Percentiles rank a stretch among this genome's conserved stretches.
Conservation (phyloP, 2,329 filamentous ascomycete species). For the Cladosporium oxysporum region DNA sequence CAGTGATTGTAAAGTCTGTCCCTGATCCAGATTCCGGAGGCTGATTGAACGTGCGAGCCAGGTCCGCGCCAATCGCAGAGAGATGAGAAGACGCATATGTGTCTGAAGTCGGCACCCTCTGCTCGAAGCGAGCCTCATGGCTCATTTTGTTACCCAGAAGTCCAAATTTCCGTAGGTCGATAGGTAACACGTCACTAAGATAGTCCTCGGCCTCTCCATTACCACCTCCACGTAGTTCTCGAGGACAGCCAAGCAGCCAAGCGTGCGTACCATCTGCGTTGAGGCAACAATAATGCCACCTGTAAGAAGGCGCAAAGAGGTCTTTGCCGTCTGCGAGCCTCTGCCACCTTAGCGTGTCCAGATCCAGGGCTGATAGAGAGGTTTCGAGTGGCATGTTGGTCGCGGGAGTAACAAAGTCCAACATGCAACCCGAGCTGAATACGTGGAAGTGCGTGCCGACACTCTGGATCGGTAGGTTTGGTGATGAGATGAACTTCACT, state of each 20-base stretch:
- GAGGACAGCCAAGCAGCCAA: slow-evolving; percentile 91
- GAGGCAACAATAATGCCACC: slow-evolving; percentile 98
- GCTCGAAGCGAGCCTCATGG: slow-evolving; percentile 40
- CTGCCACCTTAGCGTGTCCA: slow-evolving; percentile 88
- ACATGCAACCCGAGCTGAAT: slow-evolving; percentile 86
- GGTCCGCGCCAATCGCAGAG: slow-evolving; percentile 75
- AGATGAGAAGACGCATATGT: slow-evolving; percentile 54
- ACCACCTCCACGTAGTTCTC: slow-evolving; percentile 69
- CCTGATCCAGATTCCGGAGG: slow-evolving; percentile 81
- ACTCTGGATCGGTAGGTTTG: slow-evolving; percentile 82
- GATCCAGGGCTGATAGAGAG: slow-evolving; percentile 83
- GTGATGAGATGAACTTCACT: slow-evolving; percentile 84
- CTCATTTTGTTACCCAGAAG: slow-evolving; percentile 74
- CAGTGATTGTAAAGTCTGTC: slow-evolving; percentile 88
- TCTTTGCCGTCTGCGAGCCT: slow-evolving; percentile 92
- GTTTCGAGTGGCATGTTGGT: slow-evolving; percentile 87
- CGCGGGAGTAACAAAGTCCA: slow-evolving; percentile 92
- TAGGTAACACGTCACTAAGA: slow-evolving; percentile 88
- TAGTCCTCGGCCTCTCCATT: slow-evolving; percentile 81
- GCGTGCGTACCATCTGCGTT: slow-evolving; percentile 94
- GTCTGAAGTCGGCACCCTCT: slow-evolving; percentile 54
- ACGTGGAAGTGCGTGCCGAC: slow-evolving; percentile 94
- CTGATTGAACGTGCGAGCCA: slow-evolving; percentile 84
- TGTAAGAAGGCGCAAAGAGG: slow-evolving; percentile 86
- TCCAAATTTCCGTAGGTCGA: slow-evolving; percentile 89